Base-by-base conservation (phyloP, 371 early-diverging fungal genomes). In the Mortierella sp. region DNA sequence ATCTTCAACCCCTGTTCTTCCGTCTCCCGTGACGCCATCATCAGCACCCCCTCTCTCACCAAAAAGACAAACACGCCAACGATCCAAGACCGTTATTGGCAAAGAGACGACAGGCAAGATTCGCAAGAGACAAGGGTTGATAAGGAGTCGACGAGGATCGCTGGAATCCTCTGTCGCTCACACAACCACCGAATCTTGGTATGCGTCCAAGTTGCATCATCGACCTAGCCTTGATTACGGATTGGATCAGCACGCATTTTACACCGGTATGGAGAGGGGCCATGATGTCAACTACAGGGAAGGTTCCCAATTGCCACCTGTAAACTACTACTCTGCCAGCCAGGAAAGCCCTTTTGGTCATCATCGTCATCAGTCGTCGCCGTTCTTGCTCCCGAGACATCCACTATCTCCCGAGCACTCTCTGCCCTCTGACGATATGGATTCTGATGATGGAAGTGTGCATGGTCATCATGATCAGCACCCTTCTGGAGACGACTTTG, bases 161-260 rank as follows among this genome's bases (percentile, higher is more conserved):
- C 27, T 71, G 25, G 71, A 55, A 22, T 56, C 68, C 5, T 53
- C 64, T 21, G 25, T 54, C 10, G 34, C 27, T 14, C 46, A 27
- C n/a, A 16, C 50, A 0, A 29, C 60, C 1, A 21, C 51, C 9
- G 68, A 67, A 43, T 63, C 76, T 0, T 74, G 69, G 68, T 74
- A 74, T 52, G 69, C 68, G 16, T 74, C 76, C 40, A 74, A 60
- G 47, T 54, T 74, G 48, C 76, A 74, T 54, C 76, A 74, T 50
- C 62, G 73, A 17, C 57, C 73, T 3, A 72, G 73, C 41, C 62
- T 72, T 9, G 73, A 72, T 46, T 72, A 37, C 50, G 67, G 67
- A 34, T 44, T 71, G 37, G 71, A 71, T 9, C 69, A 62, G 34
- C 57, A 55, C 25, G 48, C 31, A 17, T 63, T 48, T 27, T 49